Percentiles rank a stretch among this genome's conserved stretches.
These are phyloP conservation scores for Furcasterigmium sp. DNA, from an alignment of 2,329 filamentous ascomycete species.

Conservation along the genomic window DNA sequence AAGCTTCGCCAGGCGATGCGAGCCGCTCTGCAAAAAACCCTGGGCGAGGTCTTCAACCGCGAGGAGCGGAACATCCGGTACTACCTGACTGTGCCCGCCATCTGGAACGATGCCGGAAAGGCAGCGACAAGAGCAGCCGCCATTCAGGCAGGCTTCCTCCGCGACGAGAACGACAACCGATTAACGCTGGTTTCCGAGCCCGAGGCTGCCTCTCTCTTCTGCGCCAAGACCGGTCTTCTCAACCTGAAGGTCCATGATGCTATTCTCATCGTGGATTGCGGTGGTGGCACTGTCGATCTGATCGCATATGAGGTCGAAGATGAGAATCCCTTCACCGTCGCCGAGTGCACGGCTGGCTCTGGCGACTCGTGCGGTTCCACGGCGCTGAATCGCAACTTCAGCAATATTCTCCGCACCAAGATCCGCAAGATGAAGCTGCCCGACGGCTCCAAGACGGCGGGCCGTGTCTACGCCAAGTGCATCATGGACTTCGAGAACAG, in stretches of 20 bases:
- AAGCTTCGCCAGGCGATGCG: constrained; percentile 97
- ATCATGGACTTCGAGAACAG: constrained; percentile 99
- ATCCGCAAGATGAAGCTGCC: constrained; percentile 99
- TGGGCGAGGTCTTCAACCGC: constrained; percentile 95
- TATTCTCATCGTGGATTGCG: constrained; percentile 96
- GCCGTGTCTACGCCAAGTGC: constrained; percentile 96
- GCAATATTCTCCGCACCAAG: constrained; percentile 94
- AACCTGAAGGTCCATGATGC: constrained; percentile 98
- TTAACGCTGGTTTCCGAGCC: constrained; percentile 93
- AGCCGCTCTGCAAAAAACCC: constrained; percentile 88
- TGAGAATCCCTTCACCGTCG: constrained; percentile 93
- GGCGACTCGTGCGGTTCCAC: constrained; percentile 99
- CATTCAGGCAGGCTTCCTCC: constrained; percentile 93
- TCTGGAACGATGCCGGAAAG: constrained; percentile 99
- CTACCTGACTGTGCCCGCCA: constrained; percentile 96
- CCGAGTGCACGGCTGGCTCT: constrained; percentile 93
- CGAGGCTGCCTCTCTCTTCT: constrained; percentile 95
- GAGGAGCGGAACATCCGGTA: constrained; percentile 98
- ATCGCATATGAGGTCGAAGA: constrained; percentile 99
- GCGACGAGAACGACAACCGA: constrained; percentile 96
- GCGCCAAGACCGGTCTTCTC: constrained; percentile 90
- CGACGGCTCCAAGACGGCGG: constrained; percentile 94
- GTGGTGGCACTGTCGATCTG: constrained; percentile 96
- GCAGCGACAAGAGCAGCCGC: constrained; percentile 92
- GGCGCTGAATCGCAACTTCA: constrained; percentile 95